Conservation (phyloP, 78 protist genomes). For the Guillardia theta region DNA sequence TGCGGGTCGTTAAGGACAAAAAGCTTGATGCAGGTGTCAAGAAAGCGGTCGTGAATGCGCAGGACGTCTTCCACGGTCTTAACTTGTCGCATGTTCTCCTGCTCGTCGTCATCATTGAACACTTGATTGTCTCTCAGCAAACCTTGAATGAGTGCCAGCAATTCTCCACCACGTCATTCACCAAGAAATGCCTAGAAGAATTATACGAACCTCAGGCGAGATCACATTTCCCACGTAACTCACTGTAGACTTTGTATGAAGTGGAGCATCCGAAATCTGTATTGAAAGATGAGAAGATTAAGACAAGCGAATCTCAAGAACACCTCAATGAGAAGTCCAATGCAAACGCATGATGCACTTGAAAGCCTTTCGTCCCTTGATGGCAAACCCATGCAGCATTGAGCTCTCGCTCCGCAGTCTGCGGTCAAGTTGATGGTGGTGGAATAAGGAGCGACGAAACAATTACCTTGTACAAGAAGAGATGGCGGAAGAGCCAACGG, state of each 20-base stretch:
- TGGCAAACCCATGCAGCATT: background rate
- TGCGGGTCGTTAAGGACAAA: constrained; percentile 15
- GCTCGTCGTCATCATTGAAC: background rate
- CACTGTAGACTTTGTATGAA: background rate
- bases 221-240: no score
- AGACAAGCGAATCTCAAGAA: background rate
- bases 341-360: background rate
- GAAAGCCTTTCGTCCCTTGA: background rate
- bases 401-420: constrained; percentile 27
- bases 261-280: constrained; percentile 13
- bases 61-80: background rate
- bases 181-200: background rate
- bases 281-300: background rate
- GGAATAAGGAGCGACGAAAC: background rate
- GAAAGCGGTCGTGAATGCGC: background rate
- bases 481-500: constrained; percentile 44
- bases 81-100: background rate
- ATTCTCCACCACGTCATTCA: background rate
- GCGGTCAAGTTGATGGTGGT: background rate
- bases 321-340: background rate
- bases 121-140: background rate
- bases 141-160: background rate
- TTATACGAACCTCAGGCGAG: background rate
- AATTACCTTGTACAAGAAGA: background rate
- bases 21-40: constrained; percentile 9